A percentile compares a stretch with the other conserved stretches of the same genome.
Conservation (phyloP, 495 filamentous ascomycete genomes). For the Lasiosphaeria ovina region DNA sequence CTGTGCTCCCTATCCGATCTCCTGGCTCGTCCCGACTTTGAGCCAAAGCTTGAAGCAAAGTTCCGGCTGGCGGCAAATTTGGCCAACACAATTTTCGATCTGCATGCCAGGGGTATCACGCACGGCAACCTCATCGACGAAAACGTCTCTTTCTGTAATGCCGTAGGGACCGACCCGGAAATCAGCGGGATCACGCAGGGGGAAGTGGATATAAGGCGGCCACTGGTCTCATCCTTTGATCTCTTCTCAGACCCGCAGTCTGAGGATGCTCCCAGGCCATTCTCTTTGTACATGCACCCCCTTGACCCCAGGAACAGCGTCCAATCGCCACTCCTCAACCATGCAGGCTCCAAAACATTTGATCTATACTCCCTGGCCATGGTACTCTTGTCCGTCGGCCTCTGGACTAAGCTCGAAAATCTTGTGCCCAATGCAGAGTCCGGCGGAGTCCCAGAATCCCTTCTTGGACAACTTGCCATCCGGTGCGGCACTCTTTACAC, state of each 20-base stretch:
- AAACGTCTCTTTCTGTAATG: conserved; percentile 77
- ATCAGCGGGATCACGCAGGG: conserved; percentile 38
- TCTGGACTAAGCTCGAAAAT: conserved; percentile 77
- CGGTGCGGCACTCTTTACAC: conserved; percentile 76
- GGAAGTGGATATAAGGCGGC: conserved; percentile 65
- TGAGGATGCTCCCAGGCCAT: conserved; percentile 38
- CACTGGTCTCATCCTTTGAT: conserved; percentile 77
- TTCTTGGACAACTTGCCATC: conserved; percentile 61
- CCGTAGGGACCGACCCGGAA: conserved; percentile 37
- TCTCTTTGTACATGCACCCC: conserved; percentile 70
- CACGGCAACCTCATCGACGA: conserved; percentile 79
- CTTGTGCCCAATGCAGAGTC: conserved; percentile 44
- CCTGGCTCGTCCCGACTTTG: conserved; percentile 52
- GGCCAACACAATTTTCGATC: conserved; percentile 67
- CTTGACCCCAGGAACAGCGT: conserved; percentile 62
- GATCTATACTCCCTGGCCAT: conserved; percentile 86
- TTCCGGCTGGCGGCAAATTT: conserved; percentile 82
- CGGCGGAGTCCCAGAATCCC: conserved; percentile 39
- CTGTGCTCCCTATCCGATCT: conserved; percentile 49
- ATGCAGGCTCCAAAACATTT: conserved; percentile 57
- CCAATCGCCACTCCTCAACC: conserved; percentile 46
- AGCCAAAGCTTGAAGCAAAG: conserved; percentile 67
- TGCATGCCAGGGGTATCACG: conserved; percentile 71
- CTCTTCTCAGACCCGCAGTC: conserved; percentile 68
- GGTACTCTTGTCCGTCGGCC: conserved; percentile 78